Conservation (phyloP, 495 filamentous ascomycete genomes). For the Trichoderma reesei region DNA sequence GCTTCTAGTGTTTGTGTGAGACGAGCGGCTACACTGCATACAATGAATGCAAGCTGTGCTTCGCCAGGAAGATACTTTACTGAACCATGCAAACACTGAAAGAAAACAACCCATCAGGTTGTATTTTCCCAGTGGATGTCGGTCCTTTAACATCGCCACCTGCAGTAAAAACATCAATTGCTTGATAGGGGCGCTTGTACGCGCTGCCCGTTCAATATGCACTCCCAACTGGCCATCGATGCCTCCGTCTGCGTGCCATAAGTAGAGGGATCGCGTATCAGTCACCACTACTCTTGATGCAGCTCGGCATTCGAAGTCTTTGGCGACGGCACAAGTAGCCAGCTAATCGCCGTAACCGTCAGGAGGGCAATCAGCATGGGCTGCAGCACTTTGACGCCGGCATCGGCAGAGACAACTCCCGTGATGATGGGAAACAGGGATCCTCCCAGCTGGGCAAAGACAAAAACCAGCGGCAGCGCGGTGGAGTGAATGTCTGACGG, state of each 20-base stretch:
- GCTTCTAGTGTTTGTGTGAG: too few species aligned
- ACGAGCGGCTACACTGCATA: too few species aligned
- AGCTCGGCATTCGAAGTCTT: not conserved
- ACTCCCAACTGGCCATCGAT: too few species aligned
- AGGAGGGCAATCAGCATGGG: conserved; percentile 41
- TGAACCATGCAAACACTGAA: too few species aligned
- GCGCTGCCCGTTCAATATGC: too few species aligned
- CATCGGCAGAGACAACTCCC: conserved; percentile 35
- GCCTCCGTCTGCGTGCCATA: not conserved
- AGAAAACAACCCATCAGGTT: too few species aligned
- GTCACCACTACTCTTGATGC: not conserved
- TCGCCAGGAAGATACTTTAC: too few species aligned
- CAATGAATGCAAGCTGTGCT: too few species aligned
- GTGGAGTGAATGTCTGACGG: conserved; percentile 32
- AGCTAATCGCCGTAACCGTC: conserved; percentile 31
- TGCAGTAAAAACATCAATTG: too few species aligned
- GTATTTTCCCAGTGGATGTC: too few species aligned
- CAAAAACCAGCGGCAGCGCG: conserved; percentile 35
- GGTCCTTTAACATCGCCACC: too few species aligned
- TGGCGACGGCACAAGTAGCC: conserved; percentile 32
- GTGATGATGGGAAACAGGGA: conserved; percentile 43
- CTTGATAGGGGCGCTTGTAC: too few species aligned
- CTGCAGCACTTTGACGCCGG: conserved; percentile 39
- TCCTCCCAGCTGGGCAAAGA: conserved; percentile 39
- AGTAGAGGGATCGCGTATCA: not conserved